A percentile compares a stretch with the other conserved stretches of the same genome.
phyloP scores from a whole-genome alignment of 257 asterid species.

The Plantago ovata region DNA sequence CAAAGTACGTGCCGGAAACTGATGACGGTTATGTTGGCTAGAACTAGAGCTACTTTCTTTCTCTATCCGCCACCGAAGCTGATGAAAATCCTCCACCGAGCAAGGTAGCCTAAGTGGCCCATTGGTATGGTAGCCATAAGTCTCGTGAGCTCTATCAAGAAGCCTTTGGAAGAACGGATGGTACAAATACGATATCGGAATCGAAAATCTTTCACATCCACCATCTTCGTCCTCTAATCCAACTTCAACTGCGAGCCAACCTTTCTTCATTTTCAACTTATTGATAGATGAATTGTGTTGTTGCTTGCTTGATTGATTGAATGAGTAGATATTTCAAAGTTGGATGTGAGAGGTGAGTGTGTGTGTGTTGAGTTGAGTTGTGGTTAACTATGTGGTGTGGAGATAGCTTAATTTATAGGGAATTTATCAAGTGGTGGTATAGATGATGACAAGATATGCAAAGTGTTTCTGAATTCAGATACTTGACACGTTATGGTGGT shows the following conservation, averaged over 20 bases:
- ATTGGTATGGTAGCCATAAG: conserved; percentile 33
- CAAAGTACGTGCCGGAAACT: conserved; percentile 27
- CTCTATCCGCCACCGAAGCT: conserved; percentile 37
- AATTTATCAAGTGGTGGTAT: no score
- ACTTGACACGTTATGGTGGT: no score
- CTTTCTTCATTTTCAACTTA: conserved; percentile 47
- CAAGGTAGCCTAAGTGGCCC: conserved; percentile 45
- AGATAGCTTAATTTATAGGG: no score
- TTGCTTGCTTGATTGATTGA: no score
- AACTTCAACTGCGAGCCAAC: conserved; percentile 41
- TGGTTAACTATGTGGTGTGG: no score
- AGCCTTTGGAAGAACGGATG: conserved; percentile 37
- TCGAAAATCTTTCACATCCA: conserved; percentile 27
- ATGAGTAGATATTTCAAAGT: no score
- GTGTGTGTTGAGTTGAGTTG: no score
- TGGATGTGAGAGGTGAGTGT: no score
- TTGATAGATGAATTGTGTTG: no score
- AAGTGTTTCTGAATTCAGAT: no score
- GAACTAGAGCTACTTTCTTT: conserved; percentile 21
- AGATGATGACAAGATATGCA: no score
- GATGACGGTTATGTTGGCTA: conserved; percentile 20
- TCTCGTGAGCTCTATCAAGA: conserved; percentile 37
- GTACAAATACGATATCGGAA: conserved; percentile 36
- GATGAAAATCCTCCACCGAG: conserved; percentile 41
- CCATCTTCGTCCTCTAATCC: conserved; percentile 41